phyloP scores from a whole-genome alignment of 495 filamentous ascomycete genomes.

The Thermothielavioides terrestris region DNA sequence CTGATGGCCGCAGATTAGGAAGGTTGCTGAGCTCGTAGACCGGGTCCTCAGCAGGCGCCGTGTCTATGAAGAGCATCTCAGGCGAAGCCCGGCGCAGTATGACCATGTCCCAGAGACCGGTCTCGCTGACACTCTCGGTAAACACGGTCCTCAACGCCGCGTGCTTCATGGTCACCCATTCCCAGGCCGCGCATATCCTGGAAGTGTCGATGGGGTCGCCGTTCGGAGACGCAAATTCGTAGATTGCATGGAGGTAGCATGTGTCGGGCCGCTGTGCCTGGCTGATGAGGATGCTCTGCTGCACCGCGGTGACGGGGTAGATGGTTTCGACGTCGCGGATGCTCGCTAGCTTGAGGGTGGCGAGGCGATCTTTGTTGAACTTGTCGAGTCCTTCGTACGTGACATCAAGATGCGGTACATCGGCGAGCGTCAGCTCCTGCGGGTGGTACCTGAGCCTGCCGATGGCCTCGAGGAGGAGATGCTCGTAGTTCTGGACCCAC shows the following conservation, averaged over 20 bases:
- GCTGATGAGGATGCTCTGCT: conserved; percentile 58
- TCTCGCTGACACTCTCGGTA: conserved; percentile 32
- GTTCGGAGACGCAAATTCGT: conserved; percentile 43
- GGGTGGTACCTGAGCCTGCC: conserved; percentile 40
- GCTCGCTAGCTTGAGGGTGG: conserved; percentile 39
- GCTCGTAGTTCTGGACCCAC: conserved; percentile 54
- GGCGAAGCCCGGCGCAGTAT: conserved; percentile 35
- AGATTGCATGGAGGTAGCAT: conserved; percentile 55
- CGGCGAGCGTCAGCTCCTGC: conserved; percentile 49
- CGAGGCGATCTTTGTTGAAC: conserved; percentile 43
- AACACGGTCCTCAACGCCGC: conserved; percentile 38
- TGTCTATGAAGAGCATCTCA: conserved; percentile 42
- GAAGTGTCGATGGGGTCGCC: conserved; percentile 32
- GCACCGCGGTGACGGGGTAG: conserved; percentile 60
- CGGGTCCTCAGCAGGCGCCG: conserved; percentile 31
- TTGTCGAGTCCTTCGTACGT: conserved; percentile 48
- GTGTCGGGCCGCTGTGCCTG: conserved; percentile 47
- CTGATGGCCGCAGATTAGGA: conserved; percentile 25
- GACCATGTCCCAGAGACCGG: conserved; percentile 35
- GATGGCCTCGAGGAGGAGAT: conserved; percentile 44
- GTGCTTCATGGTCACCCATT: conserved; percentile 31
- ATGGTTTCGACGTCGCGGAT: conserved; percentile 40
- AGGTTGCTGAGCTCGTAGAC: conserved; percentile 35
- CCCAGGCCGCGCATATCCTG: conserved; percentile 39
- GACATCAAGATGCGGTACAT: conserved; percentile 54